Evolutionary conservation across 2,329 filamentous ascomycete genomes (phyloP).

Genomic region (Cladorrhinum sp.): DNA sequence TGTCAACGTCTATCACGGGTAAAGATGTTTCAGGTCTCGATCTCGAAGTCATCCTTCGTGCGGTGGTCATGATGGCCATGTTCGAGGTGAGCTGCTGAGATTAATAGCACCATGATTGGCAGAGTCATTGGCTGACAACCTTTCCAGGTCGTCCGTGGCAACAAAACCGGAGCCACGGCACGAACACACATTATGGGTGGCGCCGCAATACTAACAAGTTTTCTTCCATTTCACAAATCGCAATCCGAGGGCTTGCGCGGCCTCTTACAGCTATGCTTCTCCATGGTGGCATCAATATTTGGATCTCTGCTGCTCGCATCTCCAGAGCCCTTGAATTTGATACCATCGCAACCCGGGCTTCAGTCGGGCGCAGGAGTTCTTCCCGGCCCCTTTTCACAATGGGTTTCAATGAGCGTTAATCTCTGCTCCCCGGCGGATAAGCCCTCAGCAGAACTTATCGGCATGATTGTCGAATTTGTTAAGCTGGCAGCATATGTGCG

Average conservation of each 20-base stretch:
- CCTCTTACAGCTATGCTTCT: constrained; percentile 54
- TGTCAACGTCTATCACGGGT: constrained; percentile 38
- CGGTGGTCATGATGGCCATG: constrained; percentile 57
- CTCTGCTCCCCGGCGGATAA: constrained; percentile 37
- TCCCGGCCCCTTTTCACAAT: constrained; percentile 43
- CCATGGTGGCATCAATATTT: constrained; percentile 43
- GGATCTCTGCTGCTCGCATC: constrained; percentile 16
- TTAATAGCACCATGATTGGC: neutral
- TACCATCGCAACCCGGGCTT: constrained; percentile 28
- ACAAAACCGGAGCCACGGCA: constrained; percentile 47
- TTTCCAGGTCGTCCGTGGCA: constrained; percentile 45
- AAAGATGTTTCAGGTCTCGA: constrained; percentile 32
- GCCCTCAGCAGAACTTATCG: constrained; percentile 40
- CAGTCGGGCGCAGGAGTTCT: constrained; percentile 33
- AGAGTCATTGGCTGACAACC: neutral
- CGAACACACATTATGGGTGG: constrained; percentile 59
- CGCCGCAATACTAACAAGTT: constrained; percentile 52
- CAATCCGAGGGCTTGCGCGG: constrained; percentile 47
- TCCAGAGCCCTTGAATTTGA: constrained; percentile 17
- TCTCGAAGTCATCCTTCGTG: constrained; percentile 46
- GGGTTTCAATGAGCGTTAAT: constrained; percentile 38
- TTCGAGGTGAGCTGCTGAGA: constrained; percentile 51
- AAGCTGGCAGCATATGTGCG: constrained; percentile 38
- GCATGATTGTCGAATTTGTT: constrained; percentile 40
- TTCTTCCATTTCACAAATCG: constrained; percentile 38